Evolutionary conservation across 225 moss, liverwort and hornwort genomes (phyloP), one percentile per base, ranked within the genome.

Genomic region (Polytrichum formosum): DNA sequence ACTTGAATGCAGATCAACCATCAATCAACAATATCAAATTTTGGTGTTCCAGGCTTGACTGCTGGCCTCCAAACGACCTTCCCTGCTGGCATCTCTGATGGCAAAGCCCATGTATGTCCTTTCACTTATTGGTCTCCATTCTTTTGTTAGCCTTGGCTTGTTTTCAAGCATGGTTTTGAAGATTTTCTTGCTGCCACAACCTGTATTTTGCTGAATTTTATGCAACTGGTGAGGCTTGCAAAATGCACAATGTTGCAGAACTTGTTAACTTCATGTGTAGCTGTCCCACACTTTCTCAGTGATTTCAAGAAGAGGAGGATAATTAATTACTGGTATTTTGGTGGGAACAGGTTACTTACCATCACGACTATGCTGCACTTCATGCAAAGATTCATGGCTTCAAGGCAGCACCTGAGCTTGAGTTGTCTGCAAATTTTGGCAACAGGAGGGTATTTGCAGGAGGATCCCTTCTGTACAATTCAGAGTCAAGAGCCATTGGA

Each of bases 391-490:
- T 87, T 58, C 76, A 87, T 82, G 87, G 87, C 67, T 79, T 87
- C 56, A 87, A 87, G 77, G 71, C 81, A 58, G 73, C 84, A 54
- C 84, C 87, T 18, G 84, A 87, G 30, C 74, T 87, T 25, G 87
- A 87, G 65, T 64, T 87, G 37, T 87, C 87, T 19, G 84, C 77
- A 30, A 87, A 87, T 37, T 30, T 87, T 27, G 87, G 87, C 54
- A 81, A 84, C 70, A 81, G 66, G 79, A 81, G 60, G 72, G 64
- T 87, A 54, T 87, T 73, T 35, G 75, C 84, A 18, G 84, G 87
- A 72, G 84, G 81, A 53, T 69, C 79, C 1, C 18, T 87, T 26
- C 28, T 84, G 37, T 87, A 84, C 75, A 87, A 79, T 70, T 79
- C 81, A 4, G 81, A 84, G 65, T 74, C 81, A 0, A 77, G 79